phyloP scores from a whole-genome alignment of 148 eudicot species.

The Cornus kousa region DNA sequence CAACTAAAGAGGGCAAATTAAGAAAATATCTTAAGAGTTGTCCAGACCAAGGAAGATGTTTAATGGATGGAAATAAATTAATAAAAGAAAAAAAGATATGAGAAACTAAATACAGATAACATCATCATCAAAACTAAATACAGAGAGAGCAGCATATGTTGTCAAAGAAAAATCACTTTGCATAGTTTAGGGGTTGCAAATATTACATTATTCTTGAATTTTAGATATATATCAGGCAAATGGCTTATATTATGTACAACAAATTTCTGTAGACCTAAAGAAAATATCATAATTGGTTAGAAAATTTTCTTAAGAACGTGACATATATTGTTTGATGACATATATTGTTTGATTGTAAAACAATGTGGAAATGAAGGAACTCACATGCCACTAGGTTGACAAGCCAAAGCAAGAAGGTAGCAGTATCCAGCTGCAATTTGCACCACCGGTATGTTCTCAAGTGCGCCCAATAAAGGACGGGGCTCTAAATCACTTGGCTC shows the following conservation, averaged over 20 bases:
- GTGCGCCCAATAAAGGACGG: slow-evolving; percentile 70
- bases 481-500: slow-evolving; percentile 69
- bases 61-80: not conserved
- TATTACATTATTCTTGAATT: not conserved
- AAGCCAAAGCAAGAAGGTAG: slow-evolving; percentile 89
- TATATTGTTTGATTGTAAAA: not conserved
- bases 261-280: not conserved
- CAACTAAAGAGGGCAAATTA: not conserved
- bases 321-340: not conserved
- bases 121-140: not conserved
- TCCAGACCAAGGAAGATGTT: not conserved
- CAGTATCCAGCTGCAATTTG: slow-evolving; percentile 93
- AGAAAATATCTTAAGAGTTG: not conserved
- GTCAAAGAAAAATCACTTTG: not conserved
- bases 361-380: slow-evolving; percentile 20
- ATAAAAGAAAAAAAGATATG: not conserved
- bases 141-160: not conserved
- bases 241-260: not conserved
- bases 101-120: not conserved
- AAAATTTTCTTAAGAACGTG: not conserved
- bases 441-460: slow-evolving; percentile 77
- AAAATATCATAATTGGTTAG: not conserved
- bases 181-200: too few relatives aligned
- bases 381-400: slow-evolving; percentile 91
- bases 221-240: not conserved